Percentiles rank a stretch among this genome's conserved stretches.
phyloP scores from a whole-genome alignment of 2,329 filamentous ascomycete genomes.

The Trichophyton schoenleinii region DNA sequence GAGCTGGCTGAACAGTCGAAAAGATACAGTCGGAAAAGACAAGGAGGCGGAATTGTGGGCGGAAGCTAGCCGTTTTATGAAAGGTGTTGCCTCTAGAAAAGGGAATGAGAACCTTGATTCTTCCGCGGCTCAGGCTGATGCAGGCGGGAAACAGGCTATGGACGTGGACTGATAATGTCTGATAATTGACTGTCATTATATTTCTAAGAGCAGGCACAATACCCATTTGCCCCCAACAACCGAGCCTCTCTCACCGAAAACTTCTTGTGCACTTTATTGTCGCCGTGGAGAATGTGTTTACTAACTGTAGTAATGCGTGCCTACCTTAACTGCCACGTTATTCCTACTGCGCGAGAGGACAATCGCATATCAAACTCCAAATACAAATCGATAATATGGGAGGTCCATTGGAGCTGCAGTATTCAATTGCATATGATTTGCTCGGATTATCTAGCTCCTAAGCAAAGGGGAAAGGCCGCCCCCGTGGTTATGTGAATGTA shows the following conservation, averaged over 20 bases:
- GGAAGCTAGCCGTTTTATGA: slow-evolving; percentile 45
- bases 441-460: no score
- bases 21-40: slow-evolving; percentile 65
- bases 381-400: no score
- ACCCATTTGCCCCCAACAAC: neutral
- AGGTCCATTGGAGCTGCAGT: no score
- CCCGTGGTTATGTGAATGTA: neutral
- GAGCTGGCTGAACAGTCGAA: slow-evolving; percentile 78
- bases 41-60: slow-evolving; percentile 74
- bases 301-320: no score
- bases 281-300: no score
- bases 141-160: slow-evolving; percentile 22
- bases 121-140: neutral
- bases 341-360: no score
- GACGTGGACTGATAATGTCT: slow-evolving; percentile 24
- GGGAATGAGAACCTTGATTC: slow-evolving; percentile 9
- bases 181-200: neutral
- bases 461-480: no score
- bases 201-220: neutral
- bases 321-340: no score
- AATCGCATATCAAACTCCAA: no score
- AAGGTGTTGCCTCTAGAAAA: slow-evolving; percentile 20
- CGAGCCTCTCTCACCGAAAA: neutral
- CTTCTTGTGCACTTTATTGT: neutral
- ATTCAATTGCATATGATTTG: no score